Evolutionary conservation across 176 grass and related monocot species (phyloP), one percentile per base, ranked within the genome.

Genomic region (Aechmea fasciata): DNA sequence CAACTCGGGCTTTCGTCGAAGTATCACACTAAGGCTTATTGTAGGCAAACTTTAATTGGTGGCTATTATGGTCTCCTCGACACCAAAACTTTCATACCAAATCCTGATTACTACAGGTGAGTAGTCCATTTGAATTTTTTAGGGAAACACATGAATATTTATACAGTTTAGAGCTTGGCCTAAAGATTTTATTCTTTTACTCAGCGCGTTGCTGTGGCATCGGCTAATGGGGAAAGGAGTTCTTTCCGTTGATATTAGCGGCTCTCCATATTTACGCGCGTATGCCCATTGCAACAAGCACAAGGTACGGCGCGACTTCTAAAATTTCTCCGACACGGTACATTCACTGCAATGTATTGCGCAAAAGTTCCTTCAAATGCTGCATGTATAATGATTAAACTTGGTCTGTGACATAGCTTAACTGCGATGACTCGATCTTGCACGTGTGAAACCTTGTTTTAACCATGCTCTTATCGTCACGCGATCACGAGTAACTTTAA

Each of bases 91-190:
- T 90, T 86, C 15, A 68, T 84, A 52, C 95, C 95, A 0, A 99
- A 99, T 82, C 95, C 95, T 13, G 95, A 99, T 82, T 99, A 99
- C 81, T 99, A 99, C 75, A 90, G 95, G 95, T 74, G 80, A 88
- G 74, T 7, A 41, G 33, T 41, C 33, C 33, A 41, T 41, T 41
- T 41, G 33, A 41, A 41, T 41, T 41, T 41, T 7, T 41, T 41
- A 41, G 3, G 33, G 7, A 41, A 41, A 41, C 33, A 41, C 33
- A 6, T 41, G 5, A 41, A 41, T 41, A 41, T 41, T 41, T 41
- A 25, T 24, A 13, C 55, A 61, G n/a, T 6, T 61, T 61, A 15
- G 13, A 18, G 15, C 55, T 61, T 61, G 20, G 20, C 17, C 55
- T 61, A 15, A 61, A 18, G 20, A 3, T 19, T 61, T 13, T n/a